Percentiles rank a stretch among this genome's conserved stretches.
phyloP scores from a whole-genome alignment of 1,284 basidiomycete genomes.

The Ganoderma sinense region DNA sequence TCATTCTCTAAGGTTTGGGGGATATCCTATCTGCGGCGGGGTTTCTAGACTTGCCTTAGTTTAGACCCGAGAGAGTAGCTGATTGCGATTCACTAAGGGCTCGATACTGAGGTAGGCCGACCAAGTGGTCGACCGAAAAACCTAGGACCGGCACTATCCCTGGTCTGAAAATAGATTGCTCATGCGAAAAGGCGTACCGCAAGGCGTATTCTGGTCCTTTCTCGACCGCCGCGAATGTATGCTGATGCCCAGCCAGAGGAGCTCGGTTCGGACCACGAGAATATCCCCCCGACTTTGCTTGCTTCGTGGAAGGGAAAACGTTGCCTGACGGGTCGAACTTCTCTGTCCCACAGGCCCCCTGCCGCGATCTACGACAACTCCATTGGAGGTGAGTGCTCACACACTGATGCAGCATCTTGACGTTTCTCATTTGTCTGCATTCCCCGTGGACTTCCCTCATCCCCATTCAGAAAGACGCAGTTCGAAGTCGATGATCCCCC shows the following conservation, averaged over 20 bases:
- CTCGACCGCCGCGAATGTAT: neutral
- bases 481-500: neutral
- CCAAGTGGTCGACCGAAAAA: too few species aligned
- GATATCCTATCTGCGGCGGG: too few species aligned
- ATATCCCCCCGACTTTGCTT: neutral
- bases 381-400: constrained; percentile 1
- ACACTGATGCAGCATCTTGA: neutral
- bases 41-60: too few species aligned
- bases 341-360: neutral
- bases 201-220: neutral
- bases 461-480: neutral
- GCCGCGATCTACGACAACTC: neutral
- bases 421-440: too few species aligned
- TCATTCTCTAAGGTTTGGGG: too few species aligned
- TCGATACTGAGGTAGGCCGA: too few species aligned
- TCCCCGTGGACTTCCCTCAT: neutral
- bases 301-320: neutral
- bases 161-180: neutral
- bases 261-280: neutral
- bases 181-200: neutral
- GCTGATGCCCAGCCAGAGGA: neutral
- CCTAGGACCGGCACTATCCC: too few species aligned
- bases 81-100: too few species aligned
- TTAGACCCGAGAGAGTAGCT: too few species aligned
- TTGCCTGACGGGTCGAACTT: neutral